These are phyloP conservation scores for Jackrogersella multiformis DNA, from an alignment of 495 filamentous ascomycete species.

Conservation along the genomic window DNA sequence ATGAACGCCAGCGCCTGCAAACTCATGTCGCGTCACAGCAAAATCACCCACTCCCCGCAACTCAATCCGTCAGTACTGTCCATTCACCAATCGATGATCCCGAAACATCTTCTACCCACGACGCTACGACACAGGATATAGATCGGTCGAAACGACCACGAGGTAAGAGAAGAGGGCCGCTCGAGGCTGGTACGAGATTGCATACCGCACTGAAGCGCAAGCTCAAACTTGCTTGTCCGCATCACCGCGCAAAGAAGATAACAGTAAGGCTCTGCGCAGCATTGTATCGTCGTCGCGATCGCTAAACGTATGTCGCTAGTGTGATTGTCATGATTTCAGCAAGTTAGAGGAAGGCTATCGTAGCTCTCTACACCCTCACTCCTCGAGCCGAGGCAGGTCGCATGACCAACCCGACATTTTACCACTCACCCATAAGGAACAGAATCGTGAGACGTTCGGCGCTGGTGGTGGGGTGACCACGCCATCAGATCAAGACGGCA, in stretches of 20 bases:
- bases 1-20: constrained; percentile 36
- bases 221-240: constrained; percentile 40
- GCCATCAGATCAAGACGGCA: constrained; percentile 23
- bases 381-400: constrained; percentile 14
- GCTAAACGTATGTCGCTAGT: constrained; percentile 34
- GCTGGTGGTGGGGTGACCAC: constrained; percentile 30
- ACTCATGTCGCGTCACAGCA: constrained; percentile 35
- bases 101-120: constrained; percentile 17
- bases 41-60: constrained; percentile 19
- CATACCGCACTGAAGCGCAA: constrained; percentile 43
- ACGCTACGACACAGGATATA: constrained; percentile 12
- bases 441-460: constrained; percentile 38
- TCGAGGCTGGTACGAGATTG: constrained; percentile 31
- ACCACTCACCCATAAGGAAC: constrained; percentile 10
- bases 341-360: constrained; percentile 36
- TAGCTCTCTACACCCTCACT: not conserved
- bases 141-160: constrained; percentile 29
- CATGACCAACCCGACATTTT: constrained; percentile 2
- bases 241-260: constrained; percentile 40
- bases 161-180: constrained; percentile 42
- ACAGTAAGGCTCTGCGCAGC: constrained; percentile 27
- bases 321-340: constrained; percentile 44
- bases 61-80: constrained; percentile 34
- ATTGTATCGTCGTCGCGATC: not conserved
- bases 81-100: constrained; percentile 38